Base-by-base conservation (phyloP, 2,329 filamentous ascomycete genomes). In the Zymoseptoria ardabiliae region DNA sequence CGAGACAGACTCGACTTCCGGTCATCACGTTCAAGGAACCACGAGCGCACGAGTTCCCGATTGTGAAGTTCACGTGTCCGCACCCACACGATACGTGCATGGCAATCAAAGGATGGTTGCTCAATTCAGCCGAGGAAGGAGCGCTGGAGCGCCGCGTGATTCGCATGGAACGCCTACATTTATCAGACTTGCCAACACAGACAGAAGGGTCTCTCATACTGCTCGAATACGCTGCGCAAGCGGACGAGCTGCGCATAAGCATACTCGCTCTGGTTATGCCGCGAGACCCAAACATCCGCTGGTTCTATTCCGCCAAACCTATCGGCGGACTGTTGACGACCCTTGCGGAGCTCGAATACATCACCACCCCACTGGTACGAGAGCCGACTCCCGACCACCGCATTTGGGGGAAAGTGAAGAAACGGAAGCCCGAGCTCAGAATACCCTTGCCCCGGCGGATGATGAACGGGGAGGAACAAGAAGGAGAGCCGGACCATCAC, bases 191-290 rank as follows among this genome's bases (percentile, higher is more conserved):
- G n/a, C 25, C 54, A 22, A 22, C 55, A 19, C 11, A 25, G 13
- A 45, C 28, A n/a, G 52, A 60, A 28, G 59, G 60, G 45, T 53
- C 45, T 21, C 51, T 68, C 10, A 23, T 65, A 13, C 58, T 67
- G 21, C 60, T 67, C 51, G 62, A 65, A 19, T 50, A 59, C 19
- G 65, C 66, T 1, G 62, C 60, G 10, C 51, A 56, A 49, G 63
- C 21, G 41, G 54, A 8, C 25, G 49, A n/a, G 22, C 22, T 13
- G 60, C 41, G 19, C 51, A 53, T 19, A 53, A 53, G 28, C 4
- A 59, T 70, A 17, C 21, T 68, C 23, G 65, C 64, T 5, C 54
- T 69, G 9, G 17, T 67, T 5, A 58, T 60, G 41, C 61, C 63
- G 3, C n/a, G 54, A 13, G 65, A 66, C 51, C 52, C 28, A 13